Conservation (phyloP, 164 flowering plant species). For the Magnolia changhungtana region DNA sequence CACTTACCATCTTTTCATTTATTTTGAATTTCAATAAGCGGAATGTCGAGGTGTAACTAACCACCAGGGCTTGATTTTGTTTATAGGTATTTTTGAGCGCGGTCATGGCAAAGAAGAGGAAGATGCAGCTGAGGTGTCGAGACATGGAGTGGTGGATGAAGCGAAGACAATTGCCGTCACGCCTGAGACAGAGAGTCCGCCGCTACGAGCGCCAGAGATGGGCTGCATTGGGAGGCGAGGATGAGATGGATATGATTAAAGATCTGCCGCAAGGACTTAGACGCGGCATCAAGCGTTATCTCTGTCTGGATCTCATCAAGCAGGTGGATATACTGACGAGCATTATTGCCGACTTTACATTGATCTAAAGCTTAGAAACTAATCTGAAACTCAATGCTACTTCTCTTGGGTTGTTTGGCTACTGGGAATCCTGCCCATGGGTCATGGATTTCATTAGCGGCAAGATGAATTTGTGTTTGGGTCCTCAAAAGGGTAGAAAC, state of each 20-base stretch:
- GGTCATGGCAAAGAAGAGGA: constrained; percentile 87
- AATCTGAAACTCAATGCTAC: too few species aligned
- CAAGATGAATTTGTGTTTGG: too few species aligned
- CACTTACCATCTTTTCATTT: neutral
- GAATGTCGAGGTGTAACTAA: neutral
- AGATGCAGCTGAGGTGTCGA: constrained; percentile 75
- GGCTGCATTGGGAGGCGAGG: constrained; percentile 84
- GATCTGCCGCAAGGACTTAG: constrained; percentile 92
- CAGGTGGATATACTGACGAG: constrained; percentile 39
- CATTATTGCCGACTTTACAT: too few species aligned
- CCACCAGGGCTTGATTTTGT: neutral
- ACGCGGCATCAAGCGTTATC: constrained; percentile 83
- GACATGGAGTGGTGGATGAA: constrained; percentile 99
- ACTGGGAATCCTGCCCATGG: too few species aligned
- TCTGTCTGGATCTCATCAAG: constrained; percentile 79
- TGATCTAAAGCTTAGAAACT: too few species aligned
- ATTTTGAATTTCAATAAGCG: neutral
- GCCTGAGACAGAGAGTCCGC: constrained; percentile 76
- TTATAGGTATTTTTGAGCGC: constrained; percentile 76
- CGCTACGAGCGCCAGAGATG: constrained; percentile 80
- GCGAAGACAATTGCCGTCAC: constrained; percentile 76
- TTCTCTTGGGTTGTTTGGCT: too few species aligned
- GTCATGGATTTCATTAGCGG: too few species aligned
- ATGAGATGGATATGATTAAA: constrained; percentile 82
- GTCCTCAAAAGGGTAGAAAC: too few species aligned